Evolutionary conservation across 345 rosid species (phyloP).

Genomic region (Xanthoceras sorbifolium): DNA sequence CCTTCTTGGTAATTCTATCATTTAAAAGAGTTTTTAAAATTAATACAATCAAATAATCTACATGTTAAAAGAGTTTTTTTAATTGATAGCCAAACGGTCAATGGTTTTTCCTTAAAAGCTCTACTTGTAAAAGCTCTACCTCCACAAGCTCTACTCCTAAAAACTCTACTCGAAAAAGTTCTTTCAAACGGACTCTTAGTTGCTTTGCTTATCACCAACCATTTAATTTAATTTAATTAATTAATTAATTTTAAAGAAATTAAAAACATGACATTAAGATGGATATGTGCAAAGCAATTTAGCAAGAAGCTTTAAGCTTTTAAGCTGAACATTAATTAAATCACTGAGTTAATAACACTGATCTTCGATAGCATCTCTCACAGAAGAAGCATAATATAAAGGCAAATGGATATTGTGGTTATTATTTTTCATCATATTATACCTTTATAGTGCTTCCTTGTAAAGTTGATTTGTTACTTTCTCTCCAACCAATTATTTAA

Average conservation of each 20-base stretch:
- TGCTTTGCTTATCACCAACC: slow-evolving; percentile 10
- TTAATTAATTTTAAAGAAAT: slow-evolving; percentile 8
- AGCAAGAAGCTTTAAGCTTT: slow-evolving; percentile 16
- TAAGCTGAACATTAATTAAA: slow-evolving; percentile 32
- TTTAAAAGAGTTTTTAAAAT: too few relatives aligned
- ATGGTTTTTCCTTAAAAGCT: too few relatives aligned
- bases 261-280: not conserved
- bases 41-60: too few relatives aligned
- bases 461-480: slow-evolving; percentile 15
- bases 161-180: too few relatives aligned
- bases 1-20: too few relatives aligned
- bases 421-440: not conserved
- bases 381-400: slow-evolving; percentile 15
- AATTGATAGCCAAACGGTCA: too few relatives aligned
- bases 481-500: slow-evolving; percentile 1
- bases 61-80: too few relatives aligned
- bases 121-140: too few relatives aligned
- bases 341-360: too few relatives aligned
- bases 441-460: not conserved
- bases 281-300: slow-evolving; percentile 7
- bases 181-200: too few relatives aligned
- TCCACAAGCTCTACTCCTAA: too few relatives aligned
- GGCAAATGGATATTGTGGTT: not conserved
- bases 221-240: slow-evolving; percentile 9
- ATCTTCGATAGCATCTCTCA: slow-evolving; percentile 21